Evolutionary conservation across 176 grass and related monocot genomes (phyloP), one percentile per base, ranked within the genome.

Genomic region (Aegilops sharonensis): DNA sequence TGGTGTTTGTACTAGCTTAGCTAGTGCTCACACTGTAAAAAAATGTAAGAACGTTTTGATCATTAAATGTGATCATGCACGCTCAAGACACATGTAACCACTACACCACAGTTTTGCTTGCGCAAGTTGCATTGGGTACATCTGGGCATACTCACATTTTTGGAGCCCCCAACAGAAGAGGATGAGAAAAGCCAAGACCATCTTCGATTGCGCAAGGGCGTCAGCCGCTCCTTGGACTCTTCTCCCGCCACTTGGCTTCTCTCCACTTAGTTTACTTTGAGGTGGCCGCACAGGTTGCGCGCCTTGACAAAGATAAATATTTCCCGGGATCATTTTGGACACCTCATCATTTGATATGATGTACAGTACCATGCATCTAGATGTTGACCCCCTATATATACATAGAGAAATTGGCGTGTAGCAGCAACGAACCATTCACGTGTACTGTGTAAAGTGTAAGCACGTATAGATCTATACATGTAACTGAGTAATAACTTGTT

Each of bases 71-170:
- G 36, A 73, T 84, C 15, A 54, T 54, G 50, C 57, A 76, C 18
- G 56, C 25, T 42, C 37, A 70, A 14, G 69, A 6, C 8, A 68
- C 6, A 66, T 69, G 4, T 4, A 40, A 40, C 72, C 81, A 83
- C 48, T 40, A 42, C 50, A 32, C 6, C 9, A 43, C 8, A 72
- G 21, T 42, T 43, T 77, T 87, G 70, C 17, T 75, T 76, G 43
- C 30, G 68, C 78, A 76, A 75, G 45, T 7, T 52, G 48, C 48
- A 52, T 68, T 82, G 34, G 84, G 32, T 64, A 78, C 84, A 72
- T 68, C 40, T 61, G 72, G 60, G 45, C 78, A 82, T 70, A 66
- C 59, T 50, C 47, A 50, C 47, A 50, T 52, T 52, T 47, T 47
- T 52, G 13, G 13, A 15, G 12, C 48, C 48, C 48, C 50, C 5